Conservation (phyloP, 345 rosid species). For the Kernera saxatilis region DNA sequence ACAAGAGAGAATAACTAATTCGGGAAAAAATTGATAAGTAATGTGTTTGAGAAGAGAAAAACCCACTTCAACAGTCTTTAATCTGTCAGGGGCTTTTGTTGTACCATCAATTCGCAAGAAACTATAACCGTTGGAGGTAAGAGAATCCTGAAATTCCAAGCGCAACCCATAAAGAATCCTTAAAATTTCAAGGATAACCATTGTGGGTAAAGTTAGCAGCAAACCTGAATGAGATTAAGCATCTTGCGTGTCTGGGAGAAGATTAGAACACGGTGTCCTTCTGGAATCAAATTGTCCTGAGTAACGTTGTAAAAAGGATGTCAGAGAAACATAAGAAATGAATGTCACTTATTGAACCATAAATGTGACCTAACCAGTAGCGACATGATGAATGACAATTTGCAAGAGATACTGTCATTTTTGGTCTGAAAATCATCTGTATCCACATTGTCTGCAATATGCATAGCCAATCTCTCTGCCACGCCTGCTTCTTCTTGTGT, state of each 20-base stretch:
- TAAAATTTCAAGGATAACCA: background rate
- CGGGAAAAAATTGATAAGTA: background rate
- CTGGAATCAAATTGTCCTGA: conserved; percentile 79
- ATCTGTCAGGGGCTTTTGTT: conserved; percentile 79
- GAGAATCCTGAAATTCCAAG: conserved; percentile 54
- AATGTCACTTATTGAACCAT: conserved; percentile 2
- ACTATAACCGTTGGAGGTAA: conserved; percentile 52
- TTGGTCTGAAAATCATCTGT: conserved; percentile 69
- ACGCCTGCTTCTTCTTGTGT: conserved; percentile 70
- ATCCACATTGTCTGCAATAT: conserved; percentile 78
- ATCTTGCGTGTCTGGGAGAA: conserved; percentile 98
- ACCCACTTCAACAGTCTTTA: conserved; percentile 76
- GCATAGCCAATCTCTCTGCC: conserved; percentile 89
- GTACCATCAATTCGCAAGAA: conserved; percentile 93
- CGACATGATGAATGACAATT: conserved; percentile 71
- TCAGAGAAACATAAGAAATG: conserved; percentile 2
- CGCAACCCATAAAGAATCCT: background rate
- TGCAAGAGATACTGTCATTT: conserved; percentile 84
- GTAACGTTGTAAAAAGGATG: conserved; percentile 19
- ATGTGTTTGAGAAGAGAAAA: background rate
- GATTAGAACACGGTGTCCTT: conserved; percentile 85
- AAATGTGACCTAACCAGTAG: conserved; percentile 52
- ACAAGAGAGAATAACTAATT: conserved; percentile 1
- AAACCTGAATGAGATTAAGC: conserved; percentile 92
- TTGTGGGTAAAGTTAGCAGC: conserved; percentile 27